phyloP scores from a whole-genome alignment of 2,329 filamentous ascomycete genomes.

The Aspergillus aculeatus region DNA sequence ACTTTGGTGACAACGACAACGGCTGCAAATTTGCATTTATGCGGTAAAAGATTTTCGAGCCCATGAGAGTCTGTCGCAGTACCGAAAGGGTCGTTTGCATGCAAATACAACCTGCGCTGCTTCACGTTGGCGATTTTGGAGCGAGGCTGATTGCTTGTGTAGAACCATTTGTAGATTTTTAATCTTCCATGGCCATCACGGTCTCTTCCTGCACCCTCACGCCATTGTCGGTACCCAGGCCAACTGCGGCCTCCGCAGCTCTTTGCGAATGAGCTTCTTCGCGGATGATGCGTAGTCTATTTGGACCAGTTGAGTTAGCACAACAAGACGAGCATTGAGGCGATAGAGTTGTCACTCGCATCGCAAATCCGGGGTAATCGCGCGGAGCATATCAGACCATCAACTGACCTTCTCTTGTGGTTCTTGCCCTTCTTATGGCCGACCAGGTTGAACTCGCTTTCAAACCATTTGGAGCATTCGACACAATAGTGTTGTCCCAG shows the following conservation, averaged over 20 bases:
- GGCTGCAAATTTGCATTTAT: slow-evolving; percentile 5
- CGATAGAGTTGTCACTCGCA: slow-evolving; percentile 5
- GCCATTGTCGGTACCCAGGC: slow-evolving; percentile 69
- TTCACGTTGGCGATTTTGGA: slow-evolving; percentile 1
- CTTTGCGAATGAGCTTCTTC: slow-evolving; percentile 86
- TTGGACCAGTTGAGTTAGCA: not conserved
- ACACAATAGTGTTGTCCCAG: slow-evolving; percentile 84
- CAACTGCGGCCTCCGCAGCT: slow-evolving; percentile 77
- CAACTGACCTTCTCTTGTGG: slow-evolving; percentile 77
- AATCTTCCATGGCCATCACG: slow-evolving; percentile 45
- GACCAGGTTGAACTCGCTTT: slow-evolving; percentile 72
- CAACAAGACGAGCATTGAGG: slow-evolving; percentile 4
- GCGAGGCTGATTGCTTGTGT: not conserved
- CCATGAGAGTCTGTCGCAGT: not conserved
- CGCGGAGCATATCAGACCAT: not conserved
- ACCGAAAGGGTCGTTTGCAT: not conserved
- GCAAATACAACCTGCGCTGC: not conserved
- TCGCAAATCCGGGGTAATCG: not conserved
- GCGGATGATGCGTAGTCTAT: slow-evolving; percentile 74
- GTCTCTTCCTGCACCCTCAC: slow-evolving; percentile 37
- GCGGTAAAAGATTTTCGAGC: slow-evolving; percentile 6
- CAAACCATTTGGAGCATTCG: slow-evolving; percentile 96
- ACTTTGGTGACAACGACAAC: slow-evolving; percentile 15
- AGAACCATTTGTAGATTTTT: slow-evolving; percentile 13
- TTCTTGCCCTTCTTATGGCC: slow-evolving; percentile 83